These are phyloP conservation scores for Hibiscus trionum DNA, from an alignment of 345 rosid genomes.

Conservation along the genomic window DNA sequence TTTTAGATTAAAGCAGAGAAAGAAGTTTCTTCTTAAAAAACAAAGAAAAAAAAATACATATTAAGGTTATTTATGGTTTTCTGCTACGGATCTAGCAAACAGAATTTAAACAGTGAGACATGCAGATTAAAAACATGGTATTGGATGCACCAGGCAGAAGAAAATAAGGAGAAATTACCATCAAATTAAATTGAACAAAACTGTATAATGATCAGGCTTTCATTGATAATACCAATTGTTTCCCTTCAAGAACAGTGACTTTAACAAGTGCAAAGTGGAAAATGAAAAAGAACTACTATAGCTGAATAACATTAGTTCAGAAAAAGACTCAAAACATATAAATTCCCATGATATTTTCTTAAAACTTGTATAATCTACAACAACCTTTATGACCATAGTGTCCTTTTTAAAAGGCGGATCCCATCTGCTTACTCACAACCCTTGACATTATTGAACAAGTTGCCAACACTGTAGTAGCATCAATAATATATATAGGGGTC, in stretches of 20 bases:
- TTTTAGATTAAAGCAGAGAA: background rate
- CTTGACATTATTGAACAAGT: background rate
- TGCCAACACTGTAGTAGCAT: background rate
- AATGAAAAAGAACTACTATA: background rate
- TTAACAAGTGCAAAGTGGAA: background rate
- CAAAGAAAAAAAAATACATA: background rate
- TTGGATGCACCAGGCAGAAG: background rate
- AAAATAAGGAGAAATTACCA: background rate
- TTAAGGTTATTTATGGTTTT: background rate
- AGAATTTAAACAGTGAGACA: background rate
- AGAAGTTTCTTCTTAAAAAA: background rate
- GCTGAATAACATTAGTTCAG: background rate
- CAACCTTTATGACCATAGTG: background rate
- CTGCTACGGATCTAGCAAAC: background rate
- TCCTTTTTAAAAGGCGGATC: background rate
- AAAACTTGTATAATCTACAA: background rate
- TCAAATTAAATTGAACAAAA: background rate
- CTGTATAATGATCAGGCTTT: background rate
- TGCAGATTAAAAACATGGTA: background rate
- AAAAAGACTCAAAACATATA: background rate
- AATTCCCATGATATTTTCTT: background rate
- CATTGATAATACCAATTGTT: background rate
- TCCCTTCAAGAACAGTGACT: background rate
- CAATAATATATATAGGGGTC: background rate
- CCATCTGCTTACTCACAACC: background rate